These are phyloP conservation scores for Erigeron canadensis DNA, from an alignment of 129 eudicot genomes.

Conservation along the genomic window DNA sequence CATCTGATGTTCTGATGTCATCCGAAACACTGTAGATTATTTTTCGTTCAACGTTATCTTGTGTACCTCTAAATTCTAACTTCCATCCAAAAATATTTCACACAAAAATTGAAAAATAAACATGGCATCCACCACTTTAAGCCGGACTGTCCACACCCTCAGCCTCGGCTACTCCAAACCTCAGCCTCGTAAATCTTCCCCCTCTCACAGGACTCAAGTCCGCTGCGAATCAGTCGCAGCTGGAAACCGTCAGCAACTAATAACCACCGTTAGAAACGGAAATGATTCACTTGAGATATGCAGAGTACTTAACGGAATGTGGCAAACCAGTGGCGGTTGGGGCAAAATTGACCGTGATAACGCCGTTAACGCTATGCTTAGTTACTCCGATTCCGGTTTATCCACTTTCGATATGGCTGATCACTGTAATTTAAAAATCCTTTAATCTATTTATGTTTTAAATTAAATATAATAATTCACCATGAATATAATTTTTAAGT, in stretches of 20 bases:
- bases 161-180: conserved; percentile 19
- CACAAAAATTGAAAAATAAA: neutral
- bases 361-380: conserved; percentile 93
- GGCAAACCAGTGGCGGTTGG: conserved; percentile 99
- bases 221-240: conserved; percentile 50
- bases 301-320: conserved; percentile 93
- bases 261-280: conserved; percentile 61
- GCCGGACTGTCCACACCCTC: conserved; percentile 30
- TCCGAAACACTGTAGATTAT: no score
- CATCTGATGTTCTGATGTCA: no score
- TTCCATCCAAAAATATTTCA: conserved; percentile 2
- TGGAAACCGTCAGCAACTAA: conserved; percentile 41
- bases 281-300: conserved; percentile 83
- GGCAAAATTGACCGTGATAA: conserved; percentile 81
- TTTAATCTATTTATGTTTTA: neutral
- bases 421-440: conserved; percentile 42
- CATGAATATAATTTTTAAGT: neutral
- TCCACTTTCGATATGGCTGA: conserved; percentile 98
- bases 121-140: conserved; percentile 34
- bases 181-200: conserved; percentile 16
- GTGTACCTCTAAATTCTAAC: conserved; percentile 14
- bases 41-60: conserved; percentile 37
- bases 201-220: conserved; percentile 18
- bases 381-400: conserved; percentile 82
- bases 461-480: no score